Evolutionary conservation across 345 rosid genomes (phyloP), one percentile per base, ranked within the genome.

Genomic region (Citrus hindsii): DNA sequence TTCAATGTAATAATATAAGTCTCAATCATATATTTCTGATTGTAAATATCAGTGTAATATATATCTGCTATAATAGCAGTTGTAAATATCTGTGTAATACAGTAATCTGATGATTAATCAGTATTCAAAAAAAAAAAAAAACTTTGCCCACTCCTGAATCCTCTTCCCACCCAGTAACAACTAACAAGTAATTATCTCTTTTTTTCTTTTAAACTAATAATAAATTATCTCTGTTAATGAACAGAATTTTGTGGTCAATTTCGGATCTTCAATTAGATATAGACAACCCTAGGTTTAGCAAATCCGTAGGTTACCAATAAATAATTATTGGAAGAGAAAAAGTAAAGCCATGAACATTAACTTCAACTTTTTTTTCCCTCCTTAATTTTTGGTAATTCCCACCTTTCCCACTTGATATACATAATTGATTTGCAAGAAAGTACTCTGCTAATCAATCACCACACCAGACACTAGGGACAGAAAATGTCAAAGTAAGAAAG

Each of bases 321-420:
- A 46, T 32, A 27, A 12, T 46, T 46, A 46, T 62, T 62, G 35
- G 37, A 63, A 28, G 22, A 24, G 28, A 71, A 71, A 71, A 71
- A 67, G 10, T 58, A 58, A 64, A 56, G 68, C 60, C 2, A 67
- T 28, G 0, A 19, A 67, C 53, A 32, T 46, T 46, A 46, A 12
- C 18, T 35, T 33, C 13, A 9, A 35, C 35, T 55, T 55, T 55
- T 55, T 12, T 55, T 72, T 8, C 13, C 16, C 70, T 67, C 82
- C 82, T 75, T 80, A 51, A 75, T 79, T 80, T 71, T 75, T 70
- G 69, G 81, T 30, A 70, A 63, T 66, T 53, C 27, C 62, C 25
- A 75, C 22, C 48, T 76, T 69, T 28, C 2, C 68, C 76, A 21
- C 68, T 67, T 72, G 61, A 21, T 9, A 51, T 66, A 18, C 1